Conservation (phyloP, 805 yeast species). For the Lipomyces anomalus region DNA sequence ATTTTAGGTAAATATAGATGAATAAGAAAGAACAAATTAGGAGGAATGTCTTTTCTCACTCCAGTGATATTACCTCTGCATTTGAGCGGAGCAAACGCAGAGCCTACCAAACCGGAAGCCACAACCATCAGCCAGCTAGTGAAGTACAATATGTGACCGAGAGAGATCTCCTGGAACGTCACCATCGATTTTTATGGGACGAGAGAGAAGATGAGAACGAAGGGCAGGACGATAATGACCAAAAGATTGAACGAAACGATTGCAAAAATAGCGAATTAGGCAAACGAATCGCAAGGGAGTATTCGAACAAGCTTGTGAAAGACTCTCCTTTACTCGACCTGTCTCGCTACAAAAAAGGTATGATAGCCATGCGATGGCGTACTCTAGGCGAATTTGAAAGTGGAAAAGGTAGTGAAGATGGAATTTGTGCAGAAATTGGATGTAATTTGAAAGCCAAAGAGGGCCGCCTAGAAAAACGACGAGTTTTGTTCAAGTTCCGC, state of each 20-base stretch:
- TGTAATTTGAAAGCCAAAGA: conserved; percentile 7
- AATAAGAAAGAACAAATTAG: too few relatives aligned
- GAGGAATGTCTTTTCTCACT: too few relatives aligned
- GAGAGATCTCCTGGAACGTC: conserved; percentile 11
- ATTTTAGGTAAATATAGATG: too few relatives aligned
- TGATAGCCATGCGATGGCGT: conserved; percentile 16
- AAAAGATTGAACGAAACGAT: conserved; percentile 1
- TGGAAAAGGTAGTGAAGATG: conserved; percentile 12
- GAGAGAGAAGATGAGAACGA: neutral
- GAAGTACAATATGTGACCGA: too few relatives aligned
- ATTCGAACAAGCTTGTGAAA: conserved; percentile 6
- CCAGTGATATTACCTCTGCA: too few relatives aligned
- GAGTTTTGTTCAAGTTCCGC: conserved; percentile 9
- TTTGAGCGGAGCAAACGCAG: too few relatives aligned
- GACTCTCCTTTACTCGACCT: conserved; percentile 15
- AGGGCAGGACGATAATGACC: neutral
- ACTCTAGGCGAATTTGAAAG: conserved; percentile 9
- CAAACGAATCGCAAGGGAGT: conserved; percentile 9
- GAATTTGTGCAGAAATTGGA: conserved; percentile 13
- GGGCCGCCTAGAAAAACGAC: conserved; percentile 8
- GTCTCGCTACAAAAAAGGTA: conserved; percentile 12
- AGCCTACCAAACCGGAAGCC: too few relatives aligned
- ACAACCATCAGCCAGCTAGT: too few relatives aligned
- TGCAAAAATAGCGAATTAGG: conserved; percentile 7
- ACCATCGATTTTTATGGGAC: conserved; percentile 12